Evolutionary conservation across 768 basidiomycete species (phyloP), one percentile per base, ranked within the genome.

Genomic region (Podaxis sp.): DNA sequence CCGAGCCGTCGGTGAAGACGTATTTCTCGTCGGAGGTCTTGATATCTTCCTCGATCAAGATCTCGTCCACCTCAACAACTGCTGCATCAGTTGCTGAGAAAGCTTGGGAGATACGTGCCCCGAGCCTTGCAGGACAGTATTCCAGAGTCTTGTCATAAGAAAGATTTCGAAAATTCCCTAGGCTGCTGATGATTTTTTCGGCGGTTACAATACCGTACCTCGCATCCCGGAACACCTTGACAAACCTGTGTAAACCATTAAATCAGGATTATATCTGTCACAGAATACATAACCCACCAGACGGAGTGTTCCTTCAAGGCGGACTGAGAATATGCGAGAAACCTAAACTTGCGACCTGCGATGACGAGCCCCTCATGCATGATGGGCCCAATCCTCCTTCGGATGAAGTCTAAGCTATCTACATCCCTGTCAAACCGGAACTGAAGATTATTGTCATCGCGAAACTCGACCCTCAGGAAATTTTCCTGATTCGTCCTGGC

Each of bases 301-400:
- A 85, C 82, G 14, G 82, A 72, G 62, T 85, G 83, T 52, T 86
- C 82, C 62, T 84, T 87, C 27, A 90, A 71, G 0, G 89, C 86
- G 2, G 88, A 89, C 64, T 84, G 85, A 0, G 88, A 89, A 70
- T 89, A 90, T 0, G 85, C 88, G 13, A 91, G 75, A 66, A 89
- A 89, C 0, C 77, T 63, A 64, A 88, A 90, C 9, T 67, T 67
- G 44, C 82, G 76, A 0, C 82, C 80, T 1, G 81, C 85, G 27
- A 91, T 76, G 4, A 50, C 67, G 18, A 89, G 65, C 0, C 84
- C 84, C 0, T 75, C 59, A 9, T 78, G 68, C 37, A 83, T 66
- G 42, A 77, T 65, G 5, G 72, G 68, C 1, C 82, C 81, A 9
- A 87, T 74, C 46, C 85, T 77, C 5, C 66, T 58, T 21, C 71